Evolutionary conservation across 495 filamentous ascomycete genomes (phyloP), one percentile per base, ranked within the genome.

Genomic region (Chlorociboria aeruginascens): DNA sequence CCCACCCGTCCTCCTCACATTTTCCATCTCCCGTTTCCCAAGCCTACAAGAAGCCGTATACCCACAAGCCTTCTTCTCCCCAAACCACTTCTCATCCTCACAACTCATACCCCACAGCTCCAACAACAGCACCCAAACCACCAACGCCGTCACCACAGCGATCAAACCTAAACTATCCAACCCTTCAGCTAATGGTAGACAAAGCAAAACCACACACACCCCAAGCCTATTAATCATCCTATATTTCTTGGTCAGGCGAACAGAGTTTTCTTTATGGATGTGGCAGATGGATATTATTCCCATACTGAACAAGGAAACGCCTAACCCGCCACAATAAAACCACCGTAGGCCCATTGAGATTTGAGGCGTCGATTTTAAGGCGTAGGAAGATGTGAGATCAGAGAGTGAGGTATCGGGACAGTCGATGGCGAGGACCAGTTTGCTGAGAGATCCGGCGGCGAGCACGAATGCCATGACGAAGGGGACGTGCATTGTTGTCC

Each of bases 401-500:
- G 72, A 56, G 8, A 61, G 29, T 40, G 68, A 54, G 6, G 68
- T 57, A 51, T 72, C 56, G 2, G 53, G 17, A 45, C 62, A 66
- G 61, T 81, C 77, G 43, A 67, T 67, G 8, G 71, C 68, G 8
- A 79, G 49, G 13, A 81, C 75, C 13, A 81, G 62, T 49, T 68
- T 63, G 25, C 68, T 66, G 11, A 81, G 64, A 9, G 75, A 69
- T 11, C 70, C 69, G 12, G 65, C 68, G 13, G 65, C 68, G 17
- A 81, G 65, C 40, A 78, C 69, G 57, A 69, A 81, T 38, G 62
- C 55, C 73, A 81, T 78, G 46, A 78, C 67, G 61, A 79, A 79
- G 7, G 72, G 66, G 13, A 79, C 57, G 50, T 80, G 65, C 10
- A 55, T 38, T 11, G 63, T 46, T 7, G 57, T 48, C 69, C 71